Base-by-base conservation (phyloP, 1,139 yeast species). In the Kodamaea anthophila region DNA sequence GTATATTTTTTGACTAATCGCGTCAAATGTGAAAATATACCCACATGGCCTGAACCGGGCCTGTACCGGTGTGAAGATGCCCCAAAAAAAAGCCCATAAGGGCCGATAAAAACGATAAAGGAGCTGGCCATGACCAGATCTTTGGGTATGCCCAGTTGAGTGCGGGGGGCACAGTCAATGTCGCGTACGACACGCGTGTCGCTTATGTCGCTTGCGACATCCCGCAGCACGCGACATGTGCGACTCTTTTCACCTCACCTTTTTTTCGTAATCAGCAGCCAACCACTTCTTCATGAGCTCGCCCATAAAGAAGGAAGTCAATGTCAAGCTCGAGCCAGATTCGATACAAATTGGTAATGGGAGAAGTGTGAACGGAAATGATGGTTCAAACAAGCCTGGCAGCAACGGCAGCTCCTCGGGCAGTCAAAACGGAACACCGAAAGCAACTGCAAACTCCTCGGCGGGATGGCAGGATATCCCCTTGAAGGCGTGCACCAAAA, bases 401-500 rank as follows among this genome's bases (percentile, higher is more conserved):
- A 22, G n/a, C 15, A 20, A 24, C n/a, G 15, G 20, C 18, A 20
- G 21, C 4, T 24, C 27, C 7, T 13, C 24, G 3, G 18, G 18
- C 5, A 13, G 25, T 15, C n/a, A n/a, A n/a, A n/a, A n/a, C n/a
- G n/a, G n/a, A n/a, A n/a, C n/a, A n/a, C n/a, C n/a, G n/a, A n/a
- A n/a, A n/a, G n/a, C n/a, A n/a, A n/a, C n/a, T n/a, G 9, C 24
- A 10, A 20, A 23, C 12, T 14, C 31, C 5, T 23, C 18, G 18
- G 28, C 37, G 10, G 68, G 63, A 34, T 65, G 72, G 72, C 79
- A 77, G 42, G 81, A 76, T 34, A 81, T 77, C 42, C 77, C 81
- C 2, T 65, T 91, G 44, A 74, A 77, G 42, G 82, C 93, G 18
- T 83, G 91, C 44, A 66, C 83, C 1, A 63, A 68, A 32, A 80